phyloP scores from a whole-genome alignment of 371 early-diverging fungal genomes.

The Phascolomyces articulosus region DNA sequence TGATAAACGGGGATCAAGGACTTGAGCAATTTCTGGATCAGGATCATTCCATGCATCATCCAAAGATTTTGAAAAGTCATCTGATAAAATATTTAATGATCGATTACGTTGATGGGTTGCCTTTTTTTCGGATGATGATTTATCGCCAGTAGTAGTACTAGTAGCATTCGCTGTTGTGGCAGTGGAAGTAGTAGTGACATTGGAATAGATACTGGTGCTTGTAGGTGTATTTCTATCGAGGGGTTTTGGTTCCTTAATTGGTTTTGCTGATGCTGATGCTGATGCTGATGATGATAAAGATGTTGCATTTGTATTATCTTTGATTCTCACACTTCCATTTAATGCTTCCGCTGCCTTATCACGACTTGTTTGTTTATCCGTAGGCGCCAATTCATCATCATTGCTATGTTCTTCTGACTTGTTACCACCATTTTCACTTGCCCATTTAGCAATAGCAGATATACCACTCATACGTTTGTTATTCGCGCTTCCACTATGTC shows the following conservation, averaged over 20 bases:
- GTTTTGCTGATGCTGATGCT: no score
- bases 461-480: slow-evolving; percentile 11
- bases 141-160: background rate
- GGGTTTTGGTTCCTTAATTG: no score
- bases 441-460: slow-evolving; percentile 6
- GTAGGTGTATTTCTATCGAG: no score
- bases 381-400: slow-evolving; percentile 6
- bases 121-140: background rate
- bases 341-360: slow-evolving; percentile 14
- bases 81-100: background rate
- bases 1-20: slow-evolving; percentile 6
- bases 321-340: background rate
- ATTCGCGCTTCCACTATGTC: slow-evolving; percentile 27
- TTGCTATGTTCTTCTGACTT: slow-evolving; percentile 3
- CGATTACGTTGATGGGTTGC: background rate
- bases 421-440: slow-evolving; percentile 1
- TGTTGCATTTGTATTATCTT: background rate
- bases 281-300: no score
- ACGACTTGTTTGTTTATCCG: slow-evolving; percentile 7
- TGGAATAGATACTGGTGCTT: no score
- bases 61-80: slow-evolving; percentile 1
- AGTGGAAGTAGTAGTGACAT: no score
- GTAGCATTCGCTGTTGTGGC: background rate
- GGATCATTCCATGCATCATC: slow-evolving; percentile 8
- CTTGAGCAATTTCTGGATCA: slow-evolving; percentile 5